These are phyloP conservation scores for Pseudocercospora crystallina DNA, from an alignment of 2,329 filamentous ascomycete genomes.

Conservation along the genomic window DNA sequence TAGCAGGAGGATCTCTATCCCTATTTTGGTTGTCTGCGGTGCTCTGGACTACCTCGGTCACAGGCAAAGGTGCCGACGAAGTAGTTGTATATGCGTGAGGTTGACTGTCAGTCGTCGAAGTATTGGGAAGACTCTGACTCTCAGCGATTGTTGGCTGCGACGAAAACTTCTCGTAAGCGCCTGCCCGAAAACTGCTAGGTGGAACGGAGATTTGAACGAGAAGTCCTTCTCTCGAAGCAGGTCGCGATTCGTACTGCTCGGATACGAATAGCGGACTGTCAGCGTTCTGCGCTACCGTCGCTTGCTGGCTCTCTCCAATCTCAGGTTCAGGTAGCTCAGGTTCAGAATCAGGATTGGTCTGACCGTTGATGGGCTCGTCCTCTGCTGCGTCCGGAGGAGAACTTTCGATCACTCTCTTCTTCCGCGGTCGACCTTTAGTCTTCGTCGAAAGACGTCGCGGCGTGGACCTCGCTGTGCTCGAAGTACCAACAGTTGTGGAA, in stretches of 20 bases:
- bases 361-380: not conserved
- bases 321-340: conserved; percentile 17
- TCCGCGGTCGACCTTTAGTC: conserved; percentile 1
- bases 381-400: conserved; percentile 7
- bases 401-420: conserved; percentile 20
- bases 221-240: not conserved
- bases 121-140: not conserved
- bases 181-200: conserved; percentile 29
- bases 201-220: conserved; percentile 25
- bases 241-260: not conserved
- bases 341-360: not conserved
- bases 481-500: no score
- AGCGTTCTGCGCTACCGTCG: conserved; percentile 1
- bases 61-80: not conserved
- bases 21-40: not conserved
- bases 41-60: conserved; percentile 3
- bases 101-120: not conserved
- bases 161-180: conserved; percentile 24
- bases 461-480: no score
- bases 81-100: not conserved
- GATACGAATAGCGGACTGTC: conserved; percentile 22
- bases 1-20: not conserved
- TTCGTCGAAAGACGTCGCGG: not conserved
- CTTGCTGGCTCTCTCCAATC: conserved; percentile 28
- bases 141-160: not conserved